A percentile compares a stretch with the other conserved stretches of the same genome.
Conservation (phyloP, 495 filamentous ascomycete genomes). For the Podospora sp. region DNA sequence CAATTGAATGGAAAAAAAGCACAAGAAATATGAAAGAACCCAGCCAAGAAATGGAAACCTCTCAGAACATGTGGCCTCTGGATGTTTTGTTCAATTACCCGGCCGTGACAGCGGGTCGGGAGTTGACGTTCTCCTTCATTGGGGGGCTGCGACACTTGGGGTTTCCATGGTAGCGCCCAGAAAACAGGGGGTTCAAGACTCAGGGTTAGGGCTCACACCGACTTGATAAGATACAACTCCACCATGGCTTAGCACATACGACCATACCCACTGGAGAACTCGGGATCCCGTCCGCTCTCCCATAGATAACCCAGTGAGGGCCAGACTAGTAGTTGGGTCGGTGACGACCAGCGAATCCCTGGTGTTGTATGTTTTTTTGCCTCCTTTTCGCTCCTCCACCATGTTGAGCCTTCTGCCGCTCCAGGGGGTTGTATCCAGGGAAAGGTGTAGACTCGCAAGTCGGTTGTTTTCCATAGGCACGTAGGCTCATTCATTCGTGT, state of each 20-base stretch:
- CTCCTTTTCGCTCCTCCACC: too few species aligned
- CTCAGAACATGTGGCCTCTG: not conserved
- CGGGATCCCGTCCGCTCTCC: constrained; percentile 57
- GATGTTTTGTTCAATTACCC: not conserved
- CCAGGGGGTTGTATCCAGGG: too few species aligned
- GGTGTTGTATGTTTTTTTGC: constrained; percentile 31
- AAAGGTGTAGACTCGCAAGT: too few species aligned
- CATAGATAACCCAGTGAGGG: constrained; percentile 42
- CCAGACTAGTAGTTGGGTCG: constrained; percentile 51
- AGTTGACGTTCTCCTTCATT: too few species aligned
- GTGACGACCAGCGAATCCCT: constrained; percentile 44
- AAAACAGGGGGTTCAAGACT: not conserved
- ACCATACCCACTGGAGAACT: constrained; percentile 49
- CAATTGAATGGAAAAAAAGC: not conserved
- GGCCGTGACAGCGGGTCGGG: not conserved
- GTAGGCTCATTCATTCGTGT: too few species aligned
- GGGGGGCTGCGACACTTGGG: not conserved
- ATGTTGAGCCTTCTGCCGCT: too few species aligned
- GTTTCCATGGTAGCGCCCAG: not conserved
- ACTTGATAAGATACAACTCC: not conserved
- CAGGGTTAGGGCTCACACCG: not conserved
- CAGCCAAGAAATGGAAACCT: not conserved
- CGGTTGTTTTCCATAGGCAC: too few species aligned
- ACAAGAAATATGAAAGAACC: not conserved
- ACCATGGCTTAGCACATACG: constrained; percentile 36